Evolutionary conservation across 75 land plant species (phyloP).

Genomic region (Cunninghamia lanceolata): DNA sequence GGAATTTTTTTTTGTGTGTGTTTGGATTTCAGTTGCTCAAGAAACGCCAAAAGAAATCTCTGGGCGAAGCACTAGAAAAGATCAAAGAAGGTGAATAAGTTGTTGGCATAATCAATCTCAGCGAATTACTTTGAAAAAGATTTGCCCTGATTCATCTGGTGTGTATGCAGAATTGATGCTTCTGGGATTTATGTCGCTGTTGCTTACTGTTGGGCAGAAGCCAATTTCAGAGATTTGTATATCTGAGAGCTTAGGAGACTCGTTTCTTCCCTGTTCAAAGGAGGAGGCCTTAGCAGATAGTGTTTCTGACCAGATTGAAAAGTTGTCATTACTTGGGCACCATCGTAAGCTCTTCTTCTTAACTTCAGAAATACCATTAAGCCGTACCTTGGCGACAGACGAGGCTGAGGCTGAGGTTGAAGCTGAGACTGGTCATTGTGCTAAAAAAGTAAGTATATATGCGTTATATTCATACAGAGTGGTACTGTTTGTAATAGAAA

Average conservation of each 20-base stretch:
- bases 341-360: too few relatives aligned
- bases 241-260: slow-evolving; percentile 12
- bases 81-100: slow-evolving; percentile 1
- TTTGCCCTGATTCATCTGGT: background rate
- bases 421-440: background rate
- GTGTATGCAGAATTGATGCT: slow-evolving; percentile 68
- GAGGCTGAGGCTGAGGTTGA: too few relatives aligned
- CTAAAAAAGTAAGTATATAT: background rate
- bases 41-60: background rate
- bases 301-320: too few relatives aligned
- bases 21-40: background rate
- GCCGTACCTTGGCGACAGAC: too few relatives aligned
- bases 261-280: slow-evolving; percentile 38
- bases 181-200: slow-evolving; percentile 67
- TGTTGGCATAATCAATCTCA: background rate
- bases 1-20: too few relatives aligned
- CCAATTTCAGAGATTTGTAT: slow-evolving; percentile 46
- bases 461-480: background rate
- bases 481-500: too few relatives aligned
- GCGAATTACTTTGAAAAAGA: background rate
- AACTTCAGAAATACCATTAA: too few relatives aligned
- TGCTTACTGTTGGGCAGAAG: slow-evolving; percentile 42
- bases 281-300: too few relatives aligned
- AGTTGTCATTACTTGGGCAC: too few relatives aligned
- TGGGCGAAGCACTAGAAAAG: background rate